Conservation (phyloP, 2,329 filamentous ascomycete species). For the Penicillium sp. region DNA sequence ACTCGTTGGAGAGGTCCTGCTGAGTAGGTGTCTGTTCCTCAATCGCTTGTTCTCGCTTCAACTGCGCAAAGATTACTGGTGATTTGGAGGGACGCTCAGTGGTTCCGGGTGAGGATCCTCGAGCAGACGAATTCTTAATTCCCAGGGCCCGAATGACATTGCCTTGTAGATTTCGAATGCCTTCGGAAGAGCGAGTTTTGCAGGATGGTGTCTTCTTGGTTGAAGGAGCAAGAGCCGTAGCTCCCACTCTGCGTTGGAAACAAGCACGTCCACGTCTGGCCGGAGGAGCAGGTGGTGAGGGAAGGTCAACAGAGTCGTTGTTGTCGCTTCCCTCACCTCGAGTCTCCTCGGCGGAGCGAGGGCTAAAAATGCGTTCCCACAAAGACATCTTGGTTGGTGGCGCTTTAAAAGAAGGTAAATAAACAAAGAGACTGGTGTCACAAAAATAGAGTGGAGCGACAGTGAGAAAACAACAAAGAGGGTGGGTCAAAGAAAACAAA, state of each 20-base stretch:
- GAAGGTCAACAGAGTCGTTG: not conserved
- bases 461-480: not conserved
- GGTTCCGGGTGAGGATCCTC: not conserved
- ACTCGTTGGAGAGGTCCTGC: not conserved
- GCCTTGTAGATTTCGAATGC: not conserved
- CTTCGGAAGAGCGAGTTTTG: not conserved
- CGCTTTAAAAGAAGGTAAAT: not conserved
- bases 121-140: not conserved
- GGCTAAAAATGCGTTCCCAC: not conserved
- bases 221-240: not conserved
- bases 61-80: not conserved
- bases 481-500: not conserved
- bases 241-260: not conserved
- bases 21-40: not conserved
- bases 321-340: not conserved
- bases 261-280: not conserved
- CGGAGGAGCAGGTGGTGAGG: not conserved
- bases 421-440: not conserved
- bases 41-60: not conserved
- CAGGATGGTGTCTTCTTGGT: not conserved
- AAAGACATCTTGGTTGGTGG: not conserved
- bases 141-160: not conserved
- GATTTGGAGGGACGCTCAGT: not conserved
- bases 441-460: not conserved
- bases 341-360: not conserved